phyloP scores from a whole-genome alignment of 208 protist genomes.

The Leishmania gerbilli region DNA sequence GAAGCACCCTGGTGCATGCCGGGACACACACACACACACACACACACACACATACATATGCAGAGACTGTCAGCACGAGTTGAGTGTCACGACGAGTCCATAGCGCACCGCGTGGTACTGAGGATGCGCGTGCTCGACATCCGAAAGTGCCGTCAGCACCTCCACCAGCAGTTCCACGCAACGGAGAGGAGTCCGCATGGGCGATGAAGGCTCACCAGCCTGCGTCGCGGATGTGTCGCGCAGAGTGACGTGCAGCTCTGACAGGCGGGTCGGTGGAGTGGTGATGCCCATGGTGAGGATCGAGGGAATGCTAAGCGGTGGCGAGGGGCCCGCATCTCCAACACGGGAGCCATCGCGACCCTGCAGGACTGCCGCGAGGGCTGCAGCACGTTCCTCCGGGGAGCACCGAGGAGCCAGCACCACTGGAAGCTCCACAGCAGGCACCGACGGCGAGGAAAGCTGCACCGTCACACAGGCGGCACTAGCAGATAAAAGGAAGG shows the following conservation, averaged over 20 bases:
- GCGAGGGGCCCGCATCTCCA: neutral
- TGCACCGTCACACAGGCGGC: neutral
- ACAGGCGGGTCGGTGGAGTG: neutral
- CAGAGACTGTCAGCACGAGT: neutral
- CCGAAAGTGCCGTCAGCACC: conserved; percentile 18
- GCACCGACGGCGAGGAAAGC: neutral
- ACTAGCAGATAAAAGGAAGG: neutral
- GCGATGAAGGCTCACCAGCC: neutral
- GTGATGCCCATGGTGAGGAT: neutral
- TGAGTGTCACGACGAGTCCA: conserved; percentile 14
- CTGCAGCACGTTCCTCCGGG: conserved; percentile 10
- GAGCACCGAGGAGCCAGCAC: conserved; percentile 13
- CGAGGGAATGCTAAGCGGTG: neutral
- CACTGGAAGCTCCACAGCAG: conserved; percentile 11
- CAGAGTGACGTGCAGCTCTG: conserved; percentile 3
- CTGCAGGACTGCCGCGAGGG: neutral
- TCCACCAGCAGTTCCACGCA: conserved; percentile 14
- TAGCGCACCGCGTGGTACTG: conserved; percentile 9
- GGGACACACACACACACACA: neutral
- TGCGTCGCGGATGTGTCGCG: neutral
- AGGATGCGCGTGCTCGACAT: neutral
- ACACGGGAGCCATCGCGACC: neutral
- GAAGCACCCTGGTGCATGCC: too few relatives aligned
- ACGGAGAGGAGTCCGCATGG: neutral
- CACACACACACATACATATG: neutral